Percentiles rank a stretch among this genome's conserved stretches.
Evolutionary conservation across 2,329 filamentous ascomycete species (phyloP).

Genomic region (Neofusicoccum kwambonambiense): DNA sequence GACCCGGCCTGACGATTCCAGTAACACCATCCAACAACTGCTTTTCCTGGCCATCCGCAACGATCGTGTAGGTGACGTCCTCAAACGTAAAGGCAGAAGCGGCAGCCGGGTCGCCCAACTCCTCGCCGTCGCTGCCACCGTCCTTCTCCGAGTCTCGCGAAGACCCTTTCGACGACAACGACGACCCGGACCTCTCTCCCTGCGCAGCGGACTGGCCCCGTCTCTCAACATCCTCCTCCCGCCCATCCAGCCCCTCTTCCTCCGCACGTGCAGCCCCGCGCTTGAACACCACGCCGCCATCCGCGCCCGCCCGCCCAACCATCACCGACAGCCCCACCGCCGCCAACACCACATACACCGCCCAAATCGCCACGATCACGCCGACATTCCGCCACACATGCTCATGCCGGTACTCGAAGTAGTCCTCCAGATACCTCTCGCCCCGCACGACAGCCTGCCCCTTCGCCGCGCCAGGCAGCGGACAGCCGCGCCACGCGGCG

Average conservation of each 20-base stretch:
- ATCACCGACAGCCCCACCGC: constrained; percentile 45
- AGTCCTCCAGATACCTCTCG: constrained; percentile 53
- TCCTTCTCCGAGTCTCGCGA: neutral
- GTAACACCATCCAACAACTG: constrained; percentile 59
- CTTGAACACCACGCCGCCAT: constrained; percentile 61
- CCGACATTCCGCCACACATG: constrained; percentile 63
- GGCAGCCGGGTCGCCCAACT: neutral
- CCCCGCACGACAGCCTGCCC: constrained; percentile 55
- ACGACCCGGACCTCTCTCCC: too few relatives aligned
- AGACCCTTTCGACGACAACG: too few relatives aligned
- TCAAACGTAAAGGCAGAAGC: constrained; percentile 69
- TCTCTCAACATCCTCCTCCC: too few relatives aligned
- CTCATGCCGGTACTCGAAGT: constrained; percentile 54
- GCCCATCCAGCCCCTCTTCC: too few relatives aligned
- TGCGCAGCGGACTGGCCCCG: too few relatives aligned
- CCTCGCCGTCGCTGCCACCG: neutral
- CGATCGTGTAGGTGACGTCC: constrained; percentile 74
- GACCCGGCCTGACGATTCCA: constrained; percentile 74
- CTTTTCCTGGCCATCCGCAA: constrained; percentile 27
- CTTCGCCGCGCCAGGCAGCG: constrained; percentile 56
- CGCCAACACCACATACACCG: constrained; percentile 49
- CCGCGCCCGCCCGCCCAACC: constrained; percentile 60
- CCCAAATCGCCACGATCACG: constrained; percentile 51
- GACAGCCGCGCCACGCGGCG: constrained; percentile 55
- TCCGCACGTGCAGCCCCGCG: constrained; percentile 28